A percentile compares a stretch with the other conserved stretches of the same genome.
phyloP scores from a whole-genome alignment of 164 flowering plant genomes.

The Sextonia rubra region DNA sequence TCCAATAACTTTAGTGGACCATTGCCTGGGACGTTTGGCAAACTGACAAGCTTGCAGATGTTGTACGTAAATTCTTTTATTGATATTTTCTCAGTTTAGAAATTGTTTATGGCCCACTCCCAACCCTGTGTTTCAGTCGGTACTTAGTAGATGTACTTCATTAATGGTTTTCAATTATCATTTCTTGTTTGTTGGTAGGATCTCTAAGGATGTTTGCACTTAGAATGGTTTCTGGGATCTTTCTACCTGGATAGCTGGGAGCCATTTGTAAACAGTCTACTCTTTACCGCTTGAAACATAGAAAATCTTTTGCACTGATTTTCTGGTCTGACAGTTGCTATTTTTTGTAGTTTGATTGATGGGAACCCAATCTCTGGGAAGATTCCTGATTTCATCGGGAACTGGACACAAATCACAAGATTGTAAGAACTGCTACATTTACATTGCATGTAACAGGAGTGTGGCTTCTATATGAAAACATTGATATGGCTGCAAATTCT shows the following conservation, averaged over 20 bases:
- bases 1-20: slow-evolving; percentile 47
- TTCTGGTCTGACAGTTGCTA: background rate
- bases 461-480: no score
- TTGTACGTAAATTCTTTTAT: slow-evolving; percentile 35
- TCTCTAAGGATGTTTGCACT: background rate
- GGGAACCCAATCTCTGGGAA: slow-evolving; percentile 57
- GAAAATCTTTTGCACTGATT: background rate
- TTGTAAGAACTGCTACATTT: slow-evolving; percentile 36
- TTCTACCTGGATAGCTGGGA: background rate
- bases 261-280: slow-evolving; percentile 2
- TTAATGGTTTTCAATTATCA: background rate
- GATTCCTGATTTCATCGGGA: slow-evolving; percentile 74
- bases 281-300: background rate
- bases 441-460: background rate
- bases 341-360: slow-evolving; percentile 60
- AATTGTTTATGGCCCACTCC: background rate
- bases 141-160: no score
- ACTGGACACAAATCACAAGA: slow-evolving; percentile 45
- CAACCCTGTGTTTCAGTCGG: background rate
- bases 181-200: background rate
- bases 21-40: slow-evolving; percentile 40
- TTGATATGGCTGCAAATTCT: background rate
- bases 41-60: slow-evolving; percentile 36
- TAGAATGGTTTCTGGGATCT: background rate
- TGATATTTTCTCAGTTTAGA: background rate